A percentile compares a stretch with the other conserved stretches of the same genome.
Conservation (phyloP, 164 flowering plant species). For the Macadamia integrifolia region DNA sequence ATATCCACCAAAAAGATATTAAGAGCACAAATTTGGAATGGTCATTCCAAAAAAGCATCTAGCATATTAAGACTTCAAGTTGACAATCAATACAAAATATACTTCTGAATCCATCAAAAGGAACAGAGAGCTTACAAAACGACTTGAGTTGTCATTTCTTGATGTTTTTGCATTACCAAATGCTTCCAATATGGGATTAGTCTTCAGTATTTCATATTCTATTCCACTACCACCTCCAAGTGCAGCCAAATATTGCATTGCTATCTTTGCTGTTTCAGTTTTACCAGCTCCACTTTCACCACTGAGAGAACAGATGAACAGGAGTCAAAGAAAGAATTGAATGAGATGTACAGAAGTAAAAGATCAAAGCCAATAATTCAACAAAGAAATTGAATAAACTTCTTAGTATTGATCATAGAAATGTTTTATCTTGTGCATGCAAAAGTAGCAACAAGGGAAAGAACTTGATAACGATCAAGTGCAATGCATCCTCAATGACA, state of each 20-base stretch:
- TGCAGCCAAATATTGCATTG: constrained; percentile 98
- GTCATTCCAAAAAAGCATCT: neutral
- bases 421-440: too few species aligned
- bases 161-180: constrained; percentile 98
- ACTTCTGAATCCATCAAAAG: neutral
- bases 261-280: constrained; percentile 98
- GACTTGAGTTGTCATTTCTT: constrained; percentile 98
- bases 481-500: too few species aligned
- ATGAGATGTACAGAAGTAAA: neutral
- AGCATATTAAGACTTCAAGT: neutral
- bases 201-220: constrained; percentile 88
- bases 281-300: constrained; percentile 99
- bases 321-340: neutral
- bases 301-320: constrained; percentile 38
- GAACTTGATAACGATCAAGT: too few species aligned
- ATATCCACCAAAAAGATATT: constrained; percentile 3
- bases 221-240: constrained; percentile 99
- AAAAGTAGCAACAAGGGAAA: too few species aligned
- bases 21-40: constrained; percentile 1
- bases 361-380: neutral
- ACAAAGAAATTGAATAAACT: neutral
- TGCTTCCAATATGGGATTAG: constrained; percentile 96
- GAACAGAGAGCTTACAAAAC: constrained; percentile 68
- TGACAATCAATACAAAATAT: neutral
- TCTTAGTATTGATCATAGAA: neutral